Percentiles rank a stretch among this genome's conserved stretches.
These are phyloP conservation scores for Huntiella moniliformis DNA, from an alignment of 2,329 filamentous ascomycete species.

Conservation along the genomic window DNA sequence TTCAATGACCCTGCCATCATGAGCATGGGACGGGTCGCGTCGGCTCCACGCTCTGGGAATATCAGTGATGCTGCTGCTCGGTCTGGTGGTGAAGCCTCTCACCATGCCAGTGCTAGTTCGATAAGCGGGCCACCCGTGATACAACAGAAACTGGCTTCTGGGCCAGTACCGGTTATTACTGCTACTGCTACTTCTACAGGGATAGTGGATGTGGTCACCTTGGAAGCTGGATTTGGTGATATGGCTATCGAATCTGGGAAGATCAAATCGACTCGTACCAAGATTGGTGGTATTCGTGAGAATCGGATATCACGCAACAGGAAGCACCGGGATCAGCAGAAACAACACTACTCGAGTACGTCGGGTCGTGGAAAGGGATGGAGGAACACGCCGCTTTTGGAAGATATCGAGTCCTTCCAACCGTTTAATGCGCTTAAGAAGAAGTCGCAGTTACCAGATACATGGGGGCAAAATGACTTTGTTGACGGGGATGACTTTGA, in stretches of 20 bases:
- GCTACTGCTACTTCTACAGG: background rate
- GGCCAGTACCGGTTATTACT: background rate
- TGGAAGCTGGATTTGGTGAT: conserved; percentile 5
- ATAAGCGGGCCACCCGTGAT: background rate
- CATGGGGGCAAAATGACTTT: conserved; percentile 90
- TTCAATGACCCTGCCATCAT: conserved; percentile 75
- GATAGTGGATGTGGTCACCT: background rate
- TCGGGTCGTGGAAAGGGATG: conserved; percentile 31
- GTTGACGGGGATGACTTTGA: conserved; percentile 94
- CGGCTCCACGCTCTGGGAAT: conserved; percentile 4
- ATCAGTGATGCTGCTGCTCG: background rate
- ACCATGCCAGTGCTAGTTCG: background rate
- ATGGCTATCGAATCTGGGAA: background rate
- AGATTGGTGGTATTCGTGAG: background rate
- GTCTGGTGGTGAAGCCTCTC: background rate
- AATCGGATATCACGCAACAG: conserved; percentile 4
- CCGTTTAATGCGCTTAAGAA: conserved; percentile 43
- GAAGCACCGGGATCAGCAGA: conserved; percentile 5
- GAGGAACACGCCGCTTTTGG: conserved; percentile 40
- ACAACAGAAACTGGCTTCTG: background rate
- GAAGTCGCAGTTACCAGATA: conserved; percentile 26
- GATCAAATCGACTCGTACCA: background rate
- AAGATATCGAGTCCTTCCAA: conserved; percentile 40
- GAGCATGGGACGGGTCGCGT: conserved; percentile 31
- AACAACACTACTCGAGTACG: background rate